Percentiles rank a stretch among this genome's conserved stretches.
These are phyloP conservation scores for Paradendryphiella salina DNA, from an alignment of 2,329 filamentous ascomycete species.

Conservation along the genomic window DNA sequence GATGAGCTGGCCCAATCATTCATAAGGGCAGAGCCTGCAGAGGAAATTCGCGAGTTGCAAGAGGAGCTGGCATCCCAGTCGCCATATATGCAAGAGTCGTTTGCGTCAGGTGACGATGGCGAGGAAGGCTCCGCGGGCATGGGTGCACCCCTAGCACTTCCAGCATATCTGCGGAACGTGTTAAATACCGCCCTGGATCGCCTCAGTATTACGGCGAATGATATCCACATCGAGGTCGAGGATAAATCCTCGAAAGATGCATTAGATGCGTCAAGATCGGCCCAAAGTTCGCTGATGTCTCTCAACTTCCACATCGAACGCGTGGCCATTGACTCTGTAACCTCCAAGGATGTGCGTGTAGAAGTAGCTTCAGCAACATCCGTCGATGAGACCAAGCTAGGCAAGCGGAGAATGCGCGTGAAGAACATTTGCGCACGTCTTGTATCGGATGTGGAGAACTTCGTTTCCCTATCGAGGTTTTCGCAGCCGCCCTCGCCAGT, in stretches of 20 bases:
- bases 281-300: slow-evolving; percentile 59
- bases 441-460: slow-evolving; percentile 69
- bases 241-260: slow-evolving; percentile 54
- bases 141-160: slow-evolving; percentile 69
- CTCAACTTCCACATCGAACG: slow-evolving; percentile 67
- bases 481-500: slow-evolving; percentile 63
- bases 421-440: slow-evolving; percentile 66
- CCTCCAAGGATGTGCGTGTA: slow-evolving; percentile 31
- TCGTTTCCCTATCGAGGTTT: slow-evolving; percentile 62
- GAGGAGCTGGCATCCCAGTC: slow-evolving; percentile 67
- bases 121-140: slow-evolving; percentile 67
- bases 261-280: slow-evolving; percentile 55
- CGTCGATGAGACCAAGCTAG: slow-evolving; percentile 55
- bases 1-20: slow-evolving; percentile 78
- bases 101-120: slow-evolving; percentile 62
- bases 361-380: slow-evolving; percentile 21
- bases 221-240: slow-evolving; percentile 68
- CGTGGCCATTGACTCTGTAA: slow-evolving; percentile 68
- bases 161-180: slow-evolving; percentile 70
- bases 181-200: slow-evolving; percentile 75
- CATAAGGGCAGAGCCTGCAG: slow-evolving; percentile 68
- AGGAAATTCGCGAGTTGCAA: slow-evolving; percentile 69
- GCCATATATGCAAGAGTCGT: slow-evolving; percentile 64
- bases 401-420: slow-evolving; percentile 67
- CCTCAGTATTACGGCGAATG: slow-evolving; percentile 66